Conservation (phyloP, 2,329 filamentous ascomycete genomes). For the Ceratocystis cubensis region DNA sequence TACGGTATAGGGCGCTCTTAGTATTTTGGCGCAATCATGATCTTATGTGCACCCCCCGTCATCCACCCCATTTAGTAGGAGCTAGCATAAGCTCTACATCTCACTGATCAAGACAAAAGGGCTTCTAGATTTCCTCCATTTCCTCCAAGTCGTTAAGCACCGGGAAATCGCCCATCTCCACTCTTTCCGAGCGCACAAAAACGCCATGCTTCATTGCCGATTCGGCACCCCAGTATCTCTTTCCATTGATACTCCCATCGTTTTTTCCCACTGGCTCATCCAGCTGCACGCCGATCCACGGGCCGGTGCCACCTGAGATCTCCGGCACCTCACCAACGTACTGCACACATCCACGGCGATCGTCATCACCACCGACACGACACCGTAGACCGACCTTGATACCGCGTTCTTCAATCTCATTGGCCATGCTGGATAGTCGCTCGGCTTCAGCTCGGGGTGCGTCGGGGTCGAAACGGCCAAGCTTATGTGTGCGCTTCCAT, state of each 20-base stretch:
- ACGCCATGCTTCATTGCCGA: slow-evolving; percentile 58
- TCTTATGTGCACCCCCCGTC: neutral
- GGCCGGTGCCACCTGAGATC: slow-evolving; percentile 50
- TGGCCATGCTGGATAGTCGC: slow-evolving; percentile 53
- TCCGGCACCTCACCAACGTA: slow-evolving; percentile 65
- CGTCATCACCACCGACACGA: slow-evolving; percentile 54
- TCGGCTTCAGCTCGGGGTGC: slow-evolving; percentile 62
- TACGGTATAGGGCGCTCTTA: neutral
- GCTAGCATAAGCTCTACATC: neutral
- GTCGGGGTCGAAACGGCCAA: slow-evolving; percentile 89
- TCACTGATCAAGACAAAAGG: neutral
- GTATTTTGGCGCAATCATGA: neutral
- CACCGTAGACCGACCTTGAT: slow-evolving; percentile 52
- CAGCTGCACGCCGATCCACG: slow-evolving; percentile 62
- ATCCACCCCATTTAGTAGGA: neutral
- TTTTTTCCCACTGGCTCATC: slow-evolving; percentile 77
- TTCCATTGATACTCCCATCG: slow-evolving; percentile 57
- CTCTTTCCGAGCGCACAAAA: slow-evolving; percentile 65
- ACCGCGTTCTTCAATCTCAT: slow-evolving; percentile 58
- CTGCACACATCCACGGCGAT: slow-evolving; percentile 53
- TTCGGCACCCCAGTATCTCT: slow-evolving; percentile 56
- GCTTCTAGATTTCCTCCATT: slow-evolving; percentile 54
- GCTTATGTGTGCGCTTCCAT: slow-evolving; percentile 89
- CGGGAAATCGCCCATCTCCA: slow-evolving; percentile 64
- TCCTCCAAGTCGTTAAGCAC: slow-evolving; percentile 61